Conservation (phyloP, 805 yeast genomes). For the Yueomyces sinensis region DNA sequence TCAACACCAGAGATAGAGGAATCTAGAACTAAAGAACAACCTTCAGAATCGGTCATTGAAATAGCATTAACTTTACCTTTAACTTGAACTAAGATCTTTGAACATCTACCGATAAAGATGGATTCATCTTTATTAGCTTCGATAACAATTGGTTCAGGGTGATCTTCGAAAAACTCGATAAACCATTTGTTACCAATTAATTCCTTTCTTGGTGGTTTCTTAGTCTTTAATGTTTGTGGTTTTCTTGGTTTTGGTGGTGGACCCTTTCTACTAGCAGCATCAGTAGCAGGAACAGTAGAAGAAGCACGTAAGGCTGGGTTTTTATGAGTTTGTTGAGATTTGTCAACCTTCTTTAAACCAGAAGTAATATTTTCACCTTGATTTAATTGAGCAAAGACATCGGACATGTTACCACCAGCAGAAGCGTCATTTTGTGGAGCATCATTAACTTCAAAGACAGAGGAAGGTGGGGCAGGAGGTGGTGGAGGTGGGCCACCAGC, state of each 20-base stretch:
- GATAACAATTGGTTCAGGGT: slow-evolving; percentile 38
- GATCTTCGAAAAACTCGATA: slow-evolving; percentile 63
- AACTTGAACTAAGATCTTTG: slow-evolving; percentile 59
- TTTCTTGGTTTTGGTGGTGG: slow-evolving; percentile 76
- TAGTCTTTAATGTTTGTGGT: slow-evolving; percentile 45
- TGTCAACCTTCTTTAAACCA: slow-evolving; percentile 83
- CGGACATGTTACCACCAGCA: slow-evolving; percentile 55
- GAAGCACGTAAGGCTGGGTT: slow-evolving; percentile 66
- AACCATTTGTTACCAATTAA: slow-evolving; percentile 83
- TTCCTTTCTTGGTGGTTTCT: slow-evolving; percentile 52
- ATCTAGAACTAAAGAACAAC: slow-evolving; percentile 70
- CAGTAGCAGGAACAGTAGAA: slow-evolving; percentile 32
- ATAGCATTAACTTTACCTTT: slow-evolving; percentile 88
- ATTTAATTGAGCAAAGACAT: slow-evolving; percentile 85
- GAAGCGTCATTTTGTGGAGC: slow-evolving; percentile 15
- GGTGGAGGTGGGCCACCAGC: slow-evolving; percentile 68
- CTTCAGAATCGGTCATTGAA: slow-evolving; percentile 57
- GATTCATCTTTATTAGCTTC: slow-evolving; percentile 82
- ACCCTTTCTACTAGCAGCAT: slow-evolving; percentile 28
- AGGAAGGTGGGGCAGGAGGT: slow-evolving; percentile 82
- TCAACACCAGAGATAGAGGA: slow-evolving; percentile 80
- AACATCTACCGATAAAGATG: slow-evolving; percentile 75
- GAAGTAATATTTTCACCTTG: slow-evolving; percentile 77
- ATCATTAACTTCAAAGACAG: slow-evolving; percentile 37
- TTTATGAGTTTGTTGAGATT: slow-evolving; percentile 87